These are phyloP conservation scores for Phyllostachys edulis DNA, from an alignment of 176 grass and related monocot genomes.

Conservation along the genomic window DNA sequence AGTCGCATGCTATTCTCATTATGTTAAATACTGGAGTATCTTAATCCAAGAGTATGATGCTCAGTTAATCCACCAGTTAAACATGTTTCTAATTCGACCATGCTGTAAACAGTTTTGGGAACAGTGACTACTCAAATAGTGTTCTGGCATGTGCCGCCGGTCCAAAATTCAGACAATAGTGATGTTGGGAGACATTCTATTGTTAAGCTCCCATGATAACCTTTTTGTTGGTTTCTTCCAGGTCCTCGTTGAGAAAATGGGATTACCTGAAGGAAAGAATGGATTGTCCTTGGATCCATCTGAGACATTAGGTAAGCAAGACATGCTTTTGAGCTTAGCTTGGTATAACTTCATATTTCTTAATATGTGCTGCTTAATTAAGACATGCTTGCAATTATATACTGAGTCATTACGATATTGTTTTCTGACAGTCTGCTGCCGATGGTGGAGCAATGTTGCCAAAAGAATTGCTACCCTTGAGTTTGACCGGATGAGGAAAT, in stretches of 20 bases:
- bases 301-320: constrained; percentile 59
- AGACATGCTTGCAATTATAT: neutral
- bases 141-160: constrained; percentile 12
- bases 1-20: neutral
- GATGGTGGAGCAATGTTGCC: constrained; percentile 69
- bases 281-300: constrained; percentile 43
- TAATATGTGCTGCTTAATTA: neutral
- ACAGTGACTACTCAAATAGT: neutral
- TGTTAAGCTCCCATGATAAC: constrained; percentile 1
- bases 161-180: constrained; percentile 14
- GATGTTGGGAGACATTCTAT: neutral
- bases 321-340: neutral
- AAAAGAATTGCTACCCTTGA: constrained; percentile 84
- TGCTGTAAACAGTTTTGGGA: neutral
- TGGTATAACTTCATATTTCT: neutral
- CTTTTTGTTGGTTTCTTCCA: constrained; percentile 43
- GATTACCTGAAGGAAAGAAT: constrained; percentile 55
- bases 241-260: constrained; percentile 98
- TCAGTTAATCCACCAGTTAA: neutral
- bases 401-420: constrained; percentile 8
- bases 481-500: constrained; percentile 85
- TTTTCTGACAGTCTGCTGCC: constrained; percentile 62
- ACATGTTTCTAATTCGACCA: neutral
- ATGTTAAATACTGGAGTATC: neutral
- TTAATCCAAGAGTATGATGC: neutral